phyloP scores from a whole-genome alignment of 345 rosid genomes.

The Litchi chinensis region DNA sequence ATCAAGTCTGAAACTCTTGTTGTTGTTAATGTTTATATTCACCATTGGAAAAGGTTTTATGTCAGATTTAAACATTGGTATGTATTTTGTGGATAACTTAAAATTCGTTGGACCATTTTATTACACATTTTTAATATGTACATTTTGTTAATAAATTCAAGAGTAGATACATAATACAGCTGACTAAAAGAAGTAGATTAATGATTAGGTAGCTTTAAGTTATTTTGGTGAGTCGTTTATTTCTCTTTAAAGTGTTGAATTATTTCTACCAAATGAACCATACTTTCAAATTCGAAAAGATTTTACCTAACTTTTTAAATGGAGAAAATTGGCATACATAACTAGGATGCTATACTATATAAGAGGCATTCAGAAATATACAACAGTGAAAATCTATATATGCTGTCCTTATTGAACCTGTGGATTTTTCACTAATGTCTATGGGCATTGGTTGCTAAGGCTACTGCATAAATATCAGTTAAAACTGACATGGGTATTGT shows the following conservation, averaged over 20 bases:
- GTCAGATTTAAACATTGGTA: background rate
- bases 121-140: background rate
- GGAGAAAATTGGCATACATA: background rate
- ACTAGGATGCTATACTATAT: background rate
- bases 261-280: background rate
- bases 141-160: background rate
- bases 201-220: background rate
- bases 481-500: background rate
- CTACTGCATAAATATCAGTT: background rate
- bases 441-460: background rate
- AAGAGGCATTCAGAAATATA: background rate
- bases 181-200: background rate
- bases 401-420: background rate
- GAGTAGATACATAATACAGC: background rate
- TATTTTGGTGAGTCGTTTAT: background rate
- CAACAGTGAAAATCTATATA: background rate
- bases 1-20: background rate
- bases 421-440: constrained; percentile 7
- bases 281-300: background rate
- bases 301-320: background rate
- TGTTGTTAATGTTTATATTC: background rate
- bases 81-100: background rate
- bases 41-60: background rate
- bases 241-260: constrained; percentile 2
- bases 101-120: background rate